A percentile compares a stretch with the other conserved stretches of the same genome.
Evolutionary conservation across 2,329 filamentous ascomycete species (phyloP).

Genomic region (Cladosporium sp.): DNA sequence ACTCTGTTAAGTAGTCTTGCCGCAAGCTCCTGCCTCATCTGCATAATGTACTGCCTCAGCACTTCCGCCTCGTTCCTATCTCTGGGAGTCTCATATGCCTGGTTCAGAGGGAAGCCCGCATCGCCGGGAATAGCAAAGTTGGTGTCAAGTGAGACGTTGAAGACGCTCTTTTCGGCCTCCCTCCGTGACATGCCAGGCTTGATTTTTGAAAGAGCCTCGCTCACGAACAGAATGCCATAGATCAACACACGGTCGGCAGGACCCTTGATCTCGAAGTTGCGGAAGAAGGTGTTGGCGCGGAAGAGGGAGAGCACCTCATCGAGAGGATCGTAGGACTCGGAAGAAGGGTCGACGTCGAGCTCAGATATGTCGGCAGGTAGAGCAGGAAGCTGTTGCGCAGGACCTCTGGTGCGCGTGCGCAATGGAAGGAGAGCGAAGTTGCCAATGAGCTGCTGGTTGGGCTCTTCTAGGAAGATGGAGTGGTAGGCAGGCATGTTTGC

Average conservation of each 20-base stretch:
- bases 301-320: conserved; percentile 92
- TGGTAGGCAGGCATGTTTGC: conserved; percentile 70
- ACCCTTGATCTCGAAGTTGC: conserved; percentile 98
- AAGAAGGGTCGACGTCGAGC: conserved; percentile 69
- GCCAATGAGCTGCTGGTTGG: conserved; percentile 67
- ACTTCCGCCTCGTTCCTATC: conserved; percentile 88
- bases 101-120: conserved; percentile 88
- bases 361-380: conserved; percentile 56
- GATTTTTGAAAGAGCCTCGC: conserved; percentile 86
- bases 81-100: conserved; percentile 88
- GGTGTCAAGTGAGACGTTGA: conserved; percentile 84
- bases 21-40: conserved; percentile 91
- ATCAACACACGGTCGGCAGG: conserved; percentile 91
- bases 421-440: conserved; percentile 95
- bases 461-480: conserved; percentile 88
- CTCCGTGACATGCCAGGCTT: conserved; percentile 68
- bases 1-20: conserved; percentile 78
- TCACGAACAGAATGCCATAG: conserved; percentile 94
- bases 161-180: conserved; percentile 74
- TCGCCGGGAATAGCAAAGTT: conserved; percentile 96
- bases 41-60: conserved; percentile 82
- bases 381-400: conserved; percentile 77
- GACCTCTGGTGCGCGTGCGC: conserved; percentile 92
- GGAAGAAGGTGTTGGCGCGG: conserved; percentile 97
- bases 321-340: conserved; percentile 91